These are phyloP conservation scores for Rhizopus sp. DNA, from an alignment of 371 early-diverging fungal species.

Conservation along the genomic window DNA sequence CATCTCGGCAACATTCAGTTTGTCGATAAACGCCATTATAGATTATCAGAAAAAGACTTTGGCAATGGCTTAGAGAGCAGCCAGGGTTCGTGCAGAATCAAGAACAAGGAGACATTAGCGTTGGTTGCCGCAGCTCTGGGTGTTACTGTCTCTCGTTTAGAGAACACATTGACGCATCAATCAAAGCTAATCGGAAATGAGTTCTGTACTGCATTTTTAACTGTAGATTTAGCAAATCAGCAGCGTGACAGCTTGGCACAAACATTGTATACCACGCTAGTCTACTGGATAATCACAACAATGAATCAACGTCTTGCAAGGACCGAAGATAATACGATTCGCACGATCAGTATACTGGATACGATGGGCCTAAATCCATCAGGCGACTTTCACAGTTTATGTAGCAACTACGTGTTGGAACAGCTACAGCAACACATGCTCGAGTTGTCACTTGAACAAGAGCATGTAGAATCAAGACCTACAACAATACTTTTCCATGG, in stretches of 20 bases:
- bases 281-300: slow-evolving; percentile 76
- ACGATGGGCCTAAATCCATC: slow-evolving; percentile 64
- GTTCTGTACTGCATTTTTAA: slow-evolving; percentile 80
- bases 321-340: slow-evolving; percentile 24
- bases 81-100: slow-evolving; percentile 51
- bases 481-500: slow-evolving; percentile 17
- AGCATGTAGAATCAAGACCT: slow-evolving; percentile 4
- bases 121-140: slow-evolving; percentile 82
- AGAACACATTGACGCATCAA: slow-evolving; percentile 71
- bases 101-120: slow-evolving; percentile 70
- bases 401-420: slow-evolving; percentile 86
- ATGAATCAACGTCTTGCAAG: slow-evolving; percentile 65
- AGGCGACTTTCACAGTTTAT: slow-evolving; percentile 72
- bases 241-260: slow-evolving; percentile 75
- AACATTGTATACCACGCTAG: slow-evolving; percentile 73
- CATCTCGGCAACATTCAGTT: slow-evolving; percentile 79
- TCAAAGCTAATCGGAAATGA: slow-evolving; percentile 66
- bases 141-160: slow-evolving; percentile 52
- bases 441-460: background rate
- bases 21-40: slow-evolving; percentile 41
- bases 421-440: slow-evolving; percentile 63
- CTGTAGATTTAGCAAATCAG: slow-evolving; percentile 61
- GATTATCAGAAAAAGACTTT: background rate
- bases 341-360: slow-evolving; percentile 74
- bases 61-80: slow-evolving; percentile 22